Conservation (phyloP, 805 yeast species). For the Dipodascus geniculatus region DNA sequence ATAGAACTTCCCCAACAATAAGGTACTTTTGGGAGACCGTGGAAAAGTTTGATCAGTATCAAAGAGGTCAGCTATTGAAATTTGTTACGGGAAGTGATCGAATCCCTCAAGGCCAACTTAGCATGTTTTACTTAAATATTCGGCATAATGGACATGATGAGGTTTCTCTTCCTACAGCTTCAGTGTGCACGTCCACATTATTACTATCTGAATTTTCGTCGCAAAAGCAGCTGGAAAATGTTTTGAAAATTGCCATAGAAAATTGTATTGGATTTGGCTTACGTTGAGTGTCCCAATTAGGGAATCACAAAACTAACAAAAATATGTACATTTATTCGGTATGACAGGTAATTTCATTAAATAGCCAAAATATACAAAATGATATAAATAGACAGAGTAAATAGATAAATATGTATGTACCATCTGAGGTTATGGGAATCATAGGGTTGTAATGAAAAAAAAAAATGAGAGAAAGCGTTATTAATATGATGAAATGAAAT, state of each 20-base stretch:
- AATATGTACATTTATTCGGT: background rate
- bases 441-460: too few species aligned
- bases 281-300: slow-evolving; percentile 6
- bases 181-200: slow-evolving; percentile 38
- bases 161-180: slow-evolving; percentile 36
- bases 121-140: slow-evolving; percentile 34
- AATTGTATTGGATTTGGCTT: slow-evolving; percentile 24
- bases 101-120: slow-evolving; percentile 38
- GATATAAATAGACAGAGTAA: background rate
- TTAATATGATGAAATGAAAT: too few species aligned
- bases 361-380: background rate
- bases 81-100: slow-evolving; percentile 40
- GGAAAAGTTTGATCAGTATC: slow-evolving; percentile 28
- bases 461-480: background rate
- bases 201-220: slow-evolving; percentile 36
- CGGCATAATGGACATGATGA: slow-evolving; percentile 29
- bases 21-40: slow-evolving; percentile 36
- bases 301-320: background rate
- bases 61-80: slow-evolving; percentile 31
- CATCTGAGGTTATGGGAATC: too few species aligned
- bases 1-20: slow-evolving; percentile 28
- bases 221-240: slow-evolving; percentile 18
- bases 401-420: background rate
- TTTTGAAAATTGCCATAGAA: slow-evolving; percentile 17
- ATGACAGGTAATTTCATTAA: background rate